Evolutionary conservation across 208 protist species (phyloP).

Genomic region (Trypanosoma grayi): DNA sequence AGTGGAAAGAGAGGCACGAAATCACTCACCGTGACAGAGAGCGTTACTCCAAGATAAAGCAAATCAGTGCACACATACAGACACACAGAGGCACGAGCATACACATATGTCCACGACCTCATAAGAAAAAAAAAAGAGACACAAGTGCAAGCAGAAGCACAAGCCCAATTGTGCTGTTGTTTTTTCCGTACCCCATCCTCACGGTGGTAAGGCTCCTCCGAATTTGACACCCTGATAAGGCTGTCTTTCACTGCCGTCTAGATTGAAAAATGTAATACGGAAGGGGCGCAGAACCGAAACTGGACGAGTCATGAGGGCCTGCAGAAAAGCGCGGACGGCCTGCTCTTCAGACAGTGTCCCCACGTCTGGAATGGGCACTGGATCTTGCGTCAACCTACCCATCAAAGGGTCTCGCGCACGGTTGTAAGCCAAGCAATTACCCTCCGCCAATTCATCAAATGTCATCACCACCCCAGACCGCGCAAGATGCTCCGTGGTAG

Average conservation of each 20-base stretch:
- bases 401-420: conserved; percentile 37
- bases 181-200: not conserved
- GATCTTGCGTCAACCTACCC: conserved; percentile 30
- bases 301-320: conserved; percentile 46
- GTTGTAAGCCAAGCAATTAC: conserved; percentile 47
- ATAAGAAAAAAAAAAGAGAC: conserved; percentile 9
- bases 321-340: conserved; percentile 68
- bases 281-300: conserved; percentile 66
- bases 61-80: conserved; percentile 3
- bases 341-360: conserved; percentile 70
- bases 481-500: conserved; percentile 69
- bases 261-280: conserved; percentile 86
- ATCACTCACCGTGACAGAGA: not conserved
- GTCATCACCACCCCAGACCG: conserved; percentile 86
- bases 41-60: too few species aligned
- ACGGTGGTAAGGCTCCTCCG: conserved; percentile 33
- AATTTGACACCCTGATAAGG: conserved; percentile 90
- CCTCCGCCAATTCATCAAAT: conserved; percentile 76
- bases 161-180: too few species aligned
- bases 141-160: too few species aligned
- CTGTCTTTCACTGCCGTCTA: conserved; percentile 67
- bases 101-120: conserved; percentile 4
- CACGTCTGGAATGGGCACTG: conserved; percentile 54
- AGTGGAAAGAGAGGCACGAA: not conserved
- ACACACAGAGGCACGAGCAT: not conserved